Evolutionary conservation across 768 basidiomycete species (phyloP).

Genomic region (Tephrocybe sp.): DNA sequence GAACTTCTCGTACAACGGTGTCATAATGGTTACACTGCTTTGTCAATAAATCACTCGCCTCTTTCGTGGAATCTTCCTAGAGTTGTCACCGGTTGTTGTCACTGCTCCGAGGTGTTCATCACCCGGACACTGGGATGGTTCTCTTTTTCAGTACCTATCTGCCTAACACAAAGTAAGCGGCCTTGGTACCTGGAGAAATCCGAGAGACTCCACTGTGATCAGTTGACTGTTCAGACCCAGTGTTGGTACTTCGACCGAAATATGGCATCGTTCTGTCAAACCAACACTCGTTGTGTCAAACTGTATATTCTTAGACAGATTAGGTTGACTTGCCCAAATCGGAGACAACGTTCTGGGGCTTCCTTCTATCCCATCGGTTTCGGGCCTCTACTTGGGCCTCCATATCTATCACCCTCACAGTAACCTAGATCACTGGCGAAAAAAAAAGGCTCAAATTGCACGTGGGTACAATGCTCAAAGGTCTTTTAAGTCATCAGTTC

Average conservation of each 20-base stretch:
- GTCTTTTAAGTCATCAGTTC: slow-evolving; percentile 10
- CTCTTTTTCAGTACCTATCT: background rate
- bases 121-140: background rate
- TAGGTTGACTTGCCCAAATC: too few relatives aligned
- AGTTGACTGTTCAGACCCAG: slow-evolving; percentile 10
- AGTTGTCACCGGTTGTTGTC: slow-evolving; percentile 7
- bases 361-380: too few relatives aligned
- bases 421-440: too few relatives aligned
- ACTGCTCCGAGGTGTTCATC: slow-evolving; percentile 1
- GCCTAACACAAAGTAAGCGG: background rate
- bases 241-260: slow-evolving; percentile 1
- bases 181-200: background rate
- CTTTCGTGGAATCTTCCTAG: slow-evolving; percentile 8
- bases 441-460: slow-evolving; percentile 12
- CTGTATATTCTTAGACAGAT: background rate
- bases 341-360: too few relatives aligned
- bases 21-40: slow-evolving; percentile 9
- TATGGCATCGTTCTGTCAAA: slow-evolving; percentile 5
- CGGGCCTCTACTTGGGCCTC: too few relatives aligned
- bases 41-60: slow-evolving; percentile 5
- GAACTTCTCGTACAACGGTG: slow-evolving; percentile 10
- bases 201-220: slow-evolving; percentile 12
- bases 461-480: slow-evolving; percentile 8
- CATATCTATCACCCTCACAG: background rate
- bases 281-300: slow-evolving; percentile 1